phyloP scores from a whole-genome alignment of 179 eudicot species.

The Amaranthus tricolor region DNA sequence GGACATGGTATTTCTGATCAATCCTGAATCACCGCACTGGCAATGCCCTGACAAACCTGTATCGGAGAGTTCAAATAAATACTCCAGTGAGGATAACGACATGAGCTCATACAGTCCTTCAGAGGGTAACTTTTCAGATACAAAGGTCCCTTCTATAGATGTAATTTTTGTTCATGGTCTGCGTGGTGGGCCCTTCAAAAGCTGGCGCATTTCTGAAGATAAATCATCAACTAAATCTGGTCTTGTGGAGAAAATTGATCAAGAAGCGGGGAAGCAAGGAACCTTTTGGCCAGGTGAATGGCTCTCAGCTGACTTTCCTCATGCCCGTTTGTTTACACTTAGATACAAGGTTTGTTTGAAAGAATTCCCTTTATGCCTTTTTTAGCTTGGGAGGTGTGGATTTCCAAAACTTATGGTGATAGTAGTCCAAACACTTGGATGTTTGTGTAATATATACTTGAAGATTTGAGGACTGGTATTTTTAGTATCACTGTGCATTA shows the following conservation, averaged over 20 bases:
- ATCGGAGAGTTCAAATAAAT: conserved; percentile 13
- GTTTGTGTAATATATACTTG: neutral
- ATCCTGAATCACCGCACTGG: conserved; percentile 89
- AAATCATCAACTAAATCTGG: conserved; percentile 96
- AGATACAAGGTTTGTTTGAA: conserved; percentile 84
- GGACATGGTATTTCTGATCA: conserved; percentile 78
- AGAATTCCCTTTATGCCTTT: neutral
- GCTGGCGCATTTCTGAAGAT: conserved; percentile 95
- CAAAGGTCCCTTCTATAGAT: conserved; percentile 54
- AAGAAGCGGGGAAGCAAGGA: conserved; percentile 96
- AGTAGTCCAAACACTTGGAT: neutral
- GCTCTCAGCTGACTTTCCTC: conserved; percentile 88
- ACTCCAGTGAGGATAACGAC: conserved; percentile 19
- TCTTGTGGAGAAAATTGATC: conserved; percentile 96
- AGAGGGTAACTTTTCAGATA: conserved; percentile 27
- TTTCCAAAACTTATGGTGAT: conserved; percentile 3
- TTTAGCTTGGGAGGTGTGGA: conserved; percentile 14
- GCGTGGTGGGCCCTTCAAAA: conserved; percentile 95
- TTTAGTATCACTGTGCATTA: neutral
- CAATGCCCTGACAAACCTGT: conserved; percentile 50
- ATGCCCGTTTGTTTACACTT: conserved; percentile 91
- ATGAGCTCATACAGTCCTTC: conserved; percentile 23
- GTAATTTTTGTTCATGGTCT: conserved; percentile 92
- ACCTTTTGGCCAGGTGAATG: conserved; percentile 99
- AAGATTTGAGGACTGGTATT: neutral